A percentile compares a stretch with the other conserved stretches of the same genome.
Evolutionary conservation across 345 rosid species (phyloP).

Genomic region (Moricandia arvensis): DNA sequence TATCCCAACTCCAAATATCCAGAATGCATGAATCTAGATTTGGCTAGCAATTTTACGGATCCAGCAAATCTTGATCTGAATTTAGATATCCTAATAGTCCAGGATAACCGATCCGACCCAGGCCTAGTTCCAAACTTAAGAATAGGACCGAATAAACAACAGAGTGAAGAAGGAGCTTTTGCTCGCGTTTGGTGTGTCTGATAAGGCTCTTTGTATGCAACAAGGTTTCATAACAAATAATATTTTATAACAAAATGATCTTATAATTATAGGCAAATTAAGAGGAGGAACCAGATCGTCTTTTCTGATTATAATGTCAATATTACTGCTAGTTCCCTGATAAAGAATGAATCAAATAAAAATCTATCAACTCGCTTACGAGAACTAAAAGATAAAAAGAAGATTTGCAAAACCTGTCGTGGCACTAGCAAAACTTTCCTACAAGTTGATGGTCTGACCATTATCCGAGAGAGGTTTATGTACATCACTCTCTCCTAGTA

Average conservation of each 20-base stretch:
- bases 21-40: no score
- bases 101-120: no score
- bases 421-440: slow-evolving; percentile 40
- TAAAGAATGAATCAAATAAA: slow-evolving; percentile 38
- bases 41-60: no score
- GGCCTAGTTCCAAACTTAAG: no score
- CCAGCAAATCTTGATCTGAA: no score
- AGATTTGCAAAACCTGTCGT: slow-evolving; percentile 22
- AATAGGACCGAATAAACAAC: background rate
- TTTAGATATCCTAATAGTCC: no score
- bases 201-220: background rate
- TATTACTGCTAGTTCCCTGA: slow-evolving; percentile 18
- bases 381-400: slow-evolving; percentile 4
- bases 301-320: slow-evolving; percentile 11
- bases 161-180: background rate
- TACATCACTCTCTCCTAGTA: slow-evolving; percentile 36
- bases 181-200: background rate
- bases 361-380: slow-evolving; percentile 3
- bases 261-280: slow-evolving; percentile 25
- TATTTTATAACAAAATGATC: background rate
- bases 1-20: no score
- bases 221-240: background rate
- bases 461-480: slow-evolving; percentile 32
- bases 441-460: slow-evolving; percentile 28
- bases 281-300: slow-evolving; percentile 18